Evolutionary conservation across 495 filamentous ascomycete genomes (phyloP).

Genomic region (Aspergillus sclerotiicarbonarius): DNA sequence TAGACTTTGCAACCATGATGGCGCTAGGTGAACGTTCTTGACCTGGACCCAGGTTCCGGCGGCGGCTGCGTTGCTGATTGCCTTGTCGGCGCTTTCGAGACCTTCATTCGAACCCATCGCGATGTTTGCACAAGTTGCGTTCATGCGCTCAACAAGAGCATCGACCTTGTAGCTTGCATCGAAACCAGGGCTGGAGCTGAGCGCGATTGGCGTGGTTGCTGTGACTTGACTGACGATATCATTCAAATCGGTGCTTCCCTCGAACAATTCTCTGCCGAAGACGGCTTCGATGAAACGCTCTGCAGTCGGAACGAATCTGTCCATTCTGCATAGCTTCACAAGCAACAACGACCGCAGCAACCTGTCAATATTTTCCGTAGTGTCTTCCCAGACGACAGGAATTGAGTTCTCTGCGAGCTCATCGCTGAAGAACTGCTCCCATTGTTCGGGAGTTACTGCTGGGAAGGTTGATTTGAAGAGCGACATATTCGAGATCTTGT

Average conservation of each 20-base stretch:
- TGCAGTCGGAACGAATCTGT: constrained; percentile 88
- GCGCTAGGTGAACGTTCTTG: constrained; percentile 98
- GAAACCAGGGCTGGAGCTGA: constrained; percentile 93
- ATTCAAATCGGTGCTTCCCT: constrained; percentile 78
- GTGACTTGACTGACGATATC: constrained; percentile 81
- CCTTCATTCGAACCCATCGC: constrained; percentile 99
- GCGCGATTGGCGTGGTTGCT: constrained; percentile 79
- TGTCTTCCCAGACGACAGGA: constrained; percentile 72
- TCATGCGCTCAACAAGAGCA: constrained; percentile 79
- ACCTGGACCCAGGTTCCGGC: constrained; percentile 94
- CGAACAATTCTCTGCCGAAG: constrained; percentile 81
- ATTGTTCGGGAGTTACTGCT: constrained; percentile 56
- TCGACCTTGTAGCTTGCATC: constrained; percentile 99
- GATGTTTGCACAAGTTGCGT: constrained; percentile 86
- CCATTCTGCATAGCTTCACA: constrained; percentile 91
- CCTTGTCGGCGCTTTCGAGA: constrained; percentile 87
- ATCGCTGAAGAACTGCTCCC: constrained; percentile 78
- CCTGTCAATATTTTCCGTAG: constrained; percentile 63
- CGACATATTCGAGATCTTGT: constrained; percentile 62
- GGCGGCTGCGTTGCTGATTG: constrained; percentile 88
- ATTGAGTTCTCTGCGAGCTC: constrained; percentile 86
- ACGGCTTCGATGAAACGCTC: constrained; percentile 87
- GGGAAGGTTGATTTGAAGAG: constrained; percentile 73
- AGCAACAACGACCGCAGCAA: constrained; percentile 82
- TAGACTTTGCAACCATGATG: constrained; percentile 91